These are phyloP conservation scores for Vigna radiata DNA, from an alignment of 306 rosid genomes.

Conservation along the genomic window DNA sequence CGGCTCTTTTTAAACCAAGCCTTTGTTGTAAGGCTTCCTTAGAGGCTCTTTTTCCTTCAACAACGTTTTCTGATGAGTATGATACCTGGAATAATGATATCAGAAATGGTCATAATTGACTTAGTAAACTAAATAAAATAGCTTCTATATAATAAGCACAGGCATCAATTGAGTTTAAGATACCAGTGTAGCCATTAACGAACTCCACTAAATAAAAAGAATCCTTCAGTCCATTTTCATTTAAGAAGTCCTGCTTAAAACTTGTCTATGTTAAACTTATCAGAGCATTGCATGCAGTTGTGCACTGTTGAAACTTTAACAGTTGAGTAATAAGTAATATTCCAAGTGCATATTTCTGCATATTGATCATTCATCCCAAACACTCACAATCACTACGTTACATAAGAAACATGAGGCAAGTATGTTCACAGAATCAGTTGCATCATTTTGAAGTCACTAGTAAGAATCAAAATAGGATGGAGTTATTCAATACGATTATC, in stretches of 20 bases:
- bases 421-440: conserved; percentile 21
- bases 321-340: conserved; percentile 21
- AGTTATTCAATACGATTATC: conserved; percentile 11
- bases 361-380: conserved; percentile 21
- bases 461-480: conserved; percentile 29
- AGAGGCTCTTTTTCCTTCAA: conserved; percentile 93
- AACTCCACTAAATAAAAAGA: conserved; percentile 35
- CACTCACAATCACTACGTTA: conserved; percentile 5
- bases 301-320: conserved; percentile 19
- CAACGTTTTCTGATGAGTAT: conserved; percentile 90
- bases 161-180: too few relatives aligned
- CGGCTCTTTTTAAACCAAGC: conserved; percentile 75
- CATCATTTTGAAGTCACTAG: conserved; percentile 10
- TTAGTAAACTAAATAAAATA: conserved; percentile 12
- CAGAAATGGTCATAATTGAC: conserved; percentile 42
- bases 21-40: conserved; percentile 87
- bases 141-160: conserved; percentile 9
- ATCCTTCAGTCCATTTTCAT: conserved; percentile 12
- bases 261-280: conserved; percentile 25
- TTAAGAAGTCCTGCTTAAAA: conserved; percentile 5
- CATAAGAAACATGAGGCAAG: conserved; percentile 37
- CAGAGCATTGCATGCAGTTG: conserved; percentile 14
- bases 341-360: conserved; percentile 21
- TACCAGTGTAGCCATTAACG: conserved; percentile 3
- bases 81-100: conserved; percentile 61